Evolutionary conservation across 345 rosid species (phyloP).

Genomic region (Boechera retrofracta): DNA sequence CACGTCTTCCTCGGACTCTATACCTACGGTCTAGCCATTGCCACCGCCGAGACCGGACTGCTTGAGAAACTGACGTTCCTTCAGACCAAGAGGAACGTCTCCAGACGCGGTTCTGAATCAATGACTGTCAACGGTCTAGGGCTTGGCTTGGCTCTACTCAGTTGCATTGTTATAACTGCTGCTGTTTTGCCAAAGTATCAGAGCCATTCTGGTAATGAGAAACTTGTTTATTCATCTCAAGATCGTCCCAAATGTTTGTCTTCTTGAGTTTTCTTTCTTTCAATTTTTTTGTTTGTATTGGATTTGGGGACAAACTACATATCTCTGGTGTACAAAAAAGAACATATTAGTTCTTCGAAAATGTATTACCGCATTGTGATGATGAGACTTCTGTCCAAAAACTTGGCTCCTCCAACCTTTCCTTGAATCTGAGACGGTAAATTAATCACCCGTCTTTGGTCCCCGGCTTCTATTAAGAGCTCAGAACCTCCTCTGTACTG

Average conservation of each 20-base stretch:
- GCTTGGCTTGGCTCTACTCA: slow-evolving; percentile 67
- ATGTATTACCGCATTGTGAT: slow-evolving; percentile 64
- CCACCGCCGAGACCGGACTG: slow-evolving; percentile 87
- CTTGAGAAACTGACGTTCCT: slow-evolving; percentile 76
- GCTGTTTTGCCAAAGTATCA: slow-evolving; percentile 69
- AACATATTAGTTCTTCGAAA: slow-evolving; percentile 24
- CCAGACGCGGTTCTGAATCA: slow-evolving; percentile 63
- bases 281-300: neutral
- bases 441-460: slow-evolving; percentile 75
- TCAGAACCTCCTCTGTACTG: slow-evolving; percentile 94
- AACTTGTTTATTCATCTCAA: slow-evolving; percentile 52
- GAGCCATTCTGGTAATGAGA: slow-evolving; percentile 36
- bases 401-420: slow-evolving; percentile 85
- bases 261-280: slow-evolving; percentile 39
- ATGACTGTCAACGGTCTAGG: slow-evolving; percentile 74
- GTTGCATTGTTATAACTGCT: slow-evolving; percentile 67
- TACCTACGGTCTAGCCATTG: slow-evolving; percentile 81
- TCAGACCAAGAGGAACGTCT: slow-evolving; percentile 56
- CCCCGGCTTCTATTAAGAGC: slow-evolving; percentile 89
- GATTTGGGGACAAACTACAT: slow-evolving; percentile 21
- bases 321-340: slow-evolving; percentile 29
- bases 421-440: slow-evolving; percentile 82
- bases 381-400: slow-evolving; percentile 66
- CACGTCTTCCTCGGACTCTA: slow-evolving; percentile 90
- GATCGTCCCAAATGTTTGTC: slow-evolving; percentile 56